A percentile compares a stretch with the other conserved stretches of the same genome.
These are phyloP conservation scores for Umbelopsis sp. DNA, from an alignment of 192 early-diverging fungal genomes.

Conservation along the genomic window DNA sequence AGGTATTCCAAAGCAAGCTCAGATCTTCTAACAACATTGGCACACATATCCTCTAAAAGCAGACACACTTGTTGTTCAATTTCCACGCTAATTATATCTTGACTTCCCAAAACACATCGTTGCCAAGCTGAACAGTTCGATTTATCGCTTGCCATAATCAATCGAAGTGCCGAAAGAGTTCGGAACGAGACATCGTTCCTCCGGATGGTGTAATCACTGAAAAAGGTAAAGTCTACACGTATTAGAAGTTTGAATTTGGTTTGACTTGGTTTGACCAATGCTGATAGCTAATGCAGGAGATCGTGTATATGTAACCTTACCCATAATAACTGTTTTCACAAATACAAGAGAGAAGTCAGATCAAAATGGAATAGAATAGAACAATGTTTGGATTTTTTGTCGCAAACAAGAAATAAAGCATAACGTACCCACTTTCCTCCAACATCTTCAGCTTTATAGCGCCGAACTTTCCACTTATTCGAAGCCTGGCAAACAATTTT, in stretches of 20 bases:
- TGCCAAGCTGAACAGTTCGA: neutral
- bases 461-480: constrained; percentile 35
- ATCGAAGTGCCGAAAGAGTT: constrained; percentile 45
- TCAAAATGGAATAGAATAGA: neutral
- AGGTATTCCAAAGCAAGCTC: neutral
- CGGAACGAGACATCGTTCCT: constrained; percentile 52
- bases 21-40: neutral
- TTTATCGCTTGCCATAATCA: constrained; percentile 15
- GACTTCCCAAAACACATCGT: neutral
- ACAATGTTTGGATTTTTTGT: no score
- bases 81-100: neutral
- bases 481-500: constrained; percentile 19
- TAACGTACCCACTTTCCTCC: constrained; percentile 36
- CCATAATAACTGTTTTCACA: neutral
- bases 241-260: neutral
- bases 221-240: no score
- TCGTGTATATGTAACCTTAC: neutral
- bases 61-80: neutral
- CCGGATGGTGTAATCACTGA: constrained; percentile 54
- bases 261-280: no score
- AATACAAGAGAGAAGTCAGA: neutral
- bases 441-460: constrained; percentile 45
- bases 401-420: no score
- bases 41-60: neutral
- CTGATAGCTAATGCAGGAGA: neutral